Conservation (phyloP, 1,284 basidiomycete genomes). For the Pyrrhoderma noxium region DNA sequence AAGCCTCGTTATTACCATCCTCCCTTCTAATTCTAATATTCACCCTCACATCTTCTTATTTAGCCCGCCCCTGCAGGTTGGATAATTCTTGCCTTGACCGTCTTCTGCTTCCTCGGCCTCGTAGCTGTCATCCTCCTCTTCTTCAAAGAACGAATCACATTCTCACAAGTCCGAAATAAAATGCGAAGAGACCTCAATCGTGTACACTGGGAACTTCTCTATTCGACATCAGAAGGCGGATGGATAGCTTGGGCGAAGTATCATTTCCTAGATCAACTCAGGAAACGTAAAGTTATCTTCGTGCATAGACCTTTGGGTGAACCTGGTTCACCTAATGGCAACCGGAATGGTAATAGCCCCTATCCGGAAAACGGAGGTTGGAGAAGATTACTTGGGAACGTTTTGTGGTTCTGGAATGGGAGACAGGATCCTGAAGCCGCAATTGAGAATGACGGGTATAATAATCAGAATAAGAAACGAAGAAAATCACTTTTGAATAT, state of each 20-base stretch:
- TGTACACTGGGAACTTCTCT: background rate
- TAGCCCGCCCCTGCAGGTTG: background rate
- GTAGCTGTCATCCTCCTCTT: conserved; percentile 11
- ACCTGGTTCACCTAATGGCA: background rate
- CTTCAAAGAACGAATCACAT: conserved; percentile 9
- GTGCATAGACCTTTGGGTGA: background rate
- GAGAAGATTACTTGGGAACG: background rate
- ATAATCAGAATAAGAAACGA: too few relatives aligned
- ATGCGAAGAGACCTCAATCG: conserved; percentile 3
- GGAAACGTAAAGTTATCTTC: background rate
- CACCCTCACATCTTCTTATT: too few relatives aligned
- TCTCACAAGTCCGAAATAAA: conserved; percentile 7
- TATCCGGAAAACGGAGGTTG: background rate
- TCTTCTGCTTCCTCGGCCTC: conserved; percentile 11
- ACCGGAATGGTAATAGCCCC: background rate
- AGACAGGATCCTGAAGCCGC: conserved; percentile 5
- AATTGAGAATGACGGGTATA: background rate
- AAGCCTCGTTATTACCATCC: background rate
- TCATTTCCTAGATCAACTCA: conserved; percentile 10
- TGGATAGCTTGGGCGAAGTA: conserved; percentile 11
- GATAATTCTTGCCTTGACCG: conserved; percentile 13
- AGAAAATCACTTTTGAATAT: too few relatives aligned
- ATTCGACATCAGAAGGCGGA: background rate
- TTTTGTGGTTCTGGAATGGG: background rate
- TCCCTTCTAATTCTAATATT: too few relatives aligned